phyloP scores from a whole-genome alignment of 768 basidiomycete genomes.

The Grammothele lineata region DNA sequence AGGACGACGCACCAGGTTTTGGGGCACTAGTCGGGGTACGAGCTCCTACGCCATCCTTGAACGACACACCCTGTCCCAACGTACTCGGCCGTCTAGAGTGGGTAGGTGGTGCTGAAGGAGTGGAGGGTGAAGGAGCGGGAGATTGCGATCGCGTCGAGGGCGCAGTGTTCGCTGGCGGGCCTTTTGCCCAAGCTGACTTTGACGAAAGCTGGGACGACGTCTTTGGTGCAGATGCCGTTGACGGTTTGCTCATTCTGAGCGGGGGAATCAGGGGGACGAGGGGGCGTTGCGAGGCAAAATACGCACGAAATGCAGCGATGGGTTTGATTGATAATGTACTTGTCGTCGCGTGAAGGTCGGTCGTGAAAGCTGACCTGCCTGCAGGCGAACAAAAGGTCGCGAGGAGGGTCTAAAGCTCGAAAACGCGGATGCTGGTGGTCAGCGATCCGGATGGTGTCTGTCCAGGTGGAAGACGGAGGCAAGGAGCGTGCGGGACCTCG shows the following conservation, averaged over 20 bases:
- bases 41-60: constrained; percentile 78
- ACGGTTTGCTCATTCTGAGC: constrained; percentile 90
- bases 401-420: constrained; percentile 32
- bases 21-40: constrained; percentile 57
- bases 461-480: constrained; percentile 29
- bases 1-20: constrained; percentile 53
- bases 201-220: constrained; percentile 69
- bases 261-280: constrained; percentile 4
- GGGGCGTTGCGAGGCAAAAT: constrained; percentile 14
- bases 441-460: constrained; percentile 28
- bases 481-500: constrained; percentile 15
- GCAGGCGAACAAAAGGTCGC: constrained; percentile 59
- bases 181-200: constrained; percentile 90
- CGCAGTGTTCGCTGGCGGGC: constrained; percentile 67
- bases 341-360: constrained; percentile 63
- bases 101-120: constrained; percentile 32
- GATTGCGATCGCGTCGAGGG: constrained; percentile 76
- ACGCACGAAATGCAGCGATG: constrained; percentile 38
- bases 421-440: constrained; percentile 27
- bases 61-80: constrained; percentile 63
- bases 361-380: constrained; percentile 89
- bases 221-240: constrained; percentile 68
- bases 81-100: constrained; percentile 80
- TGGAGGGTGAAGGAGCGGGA: constrained; percentile 48
- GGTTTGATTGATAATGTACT: constrained; percentile 45